A percentile compares a stretch with the other conserved stretches of the same genome.
These are phyloP conservation scores for Rugonectria rugulosa DNA, from an alignment of 2,329 filamentous ascomycete species.

Conservation along the genomic window DNA sequence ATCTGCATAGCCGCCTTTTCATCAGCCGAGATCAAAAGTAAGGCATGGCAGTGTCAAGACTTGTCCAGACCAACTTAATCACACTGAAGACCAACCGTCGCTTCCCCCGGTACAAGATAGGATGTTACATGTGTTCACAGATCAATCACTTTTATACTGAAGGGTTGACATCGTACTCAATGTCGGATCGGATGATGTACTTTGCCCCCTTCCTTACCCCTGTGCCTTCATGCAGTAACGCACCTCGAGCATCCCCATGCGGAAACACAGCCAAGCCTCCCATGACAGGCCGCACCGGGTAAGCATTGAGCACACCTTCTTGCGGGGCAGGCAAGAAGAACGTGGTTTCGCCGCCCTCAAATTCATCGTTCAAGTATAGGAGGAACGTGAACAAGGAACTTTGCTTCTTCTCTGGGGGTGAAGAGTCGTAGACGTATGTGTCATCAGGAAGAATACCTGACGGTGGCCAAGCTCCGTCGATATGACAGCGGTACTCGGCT, in stretches of 20 bases:
- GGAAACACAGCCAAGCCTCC: constrained; percentile 74
- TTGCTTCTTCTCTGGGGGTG: constrained; percentile 65
- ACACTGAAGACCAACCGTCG: neutral
- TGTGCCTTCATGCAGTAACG: constrained; percentile 73
- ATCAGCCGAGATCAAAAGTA: too few relatives aligned
- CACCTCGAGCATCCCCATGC: constrained; percentile 71
- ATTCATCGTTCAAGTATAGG: constrained; percentile 75
- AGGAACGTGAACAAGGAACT: constrained; percentile 75
- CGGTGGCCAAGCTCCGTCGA: constrained; percentile 77
- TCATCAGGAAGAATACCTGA: constrained; percentile 67
- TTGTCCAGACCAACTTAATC: too few relatives aligned
- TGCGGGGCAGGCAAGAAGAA: constrained; percentile 71
- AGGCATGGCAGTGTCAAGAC: too few relatives aligned
- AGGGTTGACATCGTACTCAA: constrained; percentile 70
- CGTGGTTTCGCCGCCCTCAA: constrained; percentile 74
- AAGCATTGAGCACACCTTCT: constrained; percentile 73
- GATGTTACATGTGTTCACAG: neutral
- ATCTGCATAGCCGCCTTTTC: too few relatives aligned
- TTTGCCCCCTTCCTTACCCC: constrained; percentile 71
- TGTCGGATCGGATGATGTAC: constrained; percentile 76
- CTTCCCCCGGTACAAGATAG: neutral
- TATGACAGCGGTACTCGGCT: constrained; percentile 75
- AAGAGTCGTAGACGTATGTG: constrained; percentile 72
- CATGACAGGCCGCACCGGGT: constrained; percentile 73
- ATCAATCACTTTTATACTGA: constrained; percentile 1